Conservation (phyloP, 495 filamentous ascomycete genomes). For the Penicillium robsamsonii region DNA sequence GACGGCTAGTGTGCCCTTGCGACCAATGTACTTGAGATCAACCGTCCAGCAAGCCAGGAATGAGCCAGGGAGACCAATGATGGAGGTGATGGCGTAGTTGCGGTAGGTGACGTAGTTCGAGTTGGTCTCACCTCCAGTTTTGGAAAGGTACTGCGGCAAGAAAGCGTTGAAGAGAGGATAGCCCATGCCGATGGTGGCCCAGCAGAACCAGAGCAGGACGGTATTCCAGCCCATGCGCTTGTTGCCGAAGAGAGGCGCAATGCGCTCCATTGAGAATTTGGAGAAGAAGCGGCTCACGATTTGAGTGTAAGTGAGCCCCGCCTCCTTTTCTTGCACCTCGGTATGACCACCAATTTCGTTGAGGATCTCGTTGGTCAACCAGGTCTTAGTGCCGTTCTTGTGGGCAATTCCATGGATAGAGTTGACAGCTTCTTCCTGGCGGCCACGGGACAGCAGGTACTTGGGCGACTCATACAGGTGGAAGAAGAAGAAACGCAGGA, state of each 20-base stretch:
- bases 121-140: slow-evolving; percentile 36
- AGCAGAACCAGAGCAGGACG: slow-evolving; percentile 54
- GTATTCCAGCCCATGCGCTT: slow-evolving; percentile 50
- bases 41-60: slow-evolving; percentile 56
- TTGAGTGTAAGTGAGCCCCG: slow-evolving; percentile 36
- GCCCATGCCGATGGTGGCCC: slow-evolving; percentile 57
- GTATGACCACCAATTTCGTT: slow-evolving; percentile 53
- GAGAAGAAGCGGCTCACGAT: slow-evolving; percentile 51
- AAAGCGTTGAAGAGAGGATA: slow-evolving; percentile 61
- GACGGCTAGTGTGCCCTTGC: slow-evolving; percentile 57
- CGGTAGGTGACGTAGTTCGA: slow-evolving; percentile 54
- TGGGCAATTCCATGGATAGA: slow-evolving; percentile 62
- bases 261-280: slow-evolving; percentile 56
- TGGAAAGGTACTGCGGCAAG: slow-evolving; percentile 55
- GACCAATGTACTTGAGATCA: slow-evolving; percentile 57
- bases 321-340: slow-evolving; percentile 32
- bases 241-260: slow-evolving; percentile 53
- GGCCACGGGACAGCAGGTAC: slow-evolving; percentile 68
- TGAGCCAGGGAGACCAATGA: slow-evolving; percentile 57
- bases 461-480: slow-evolving; percentile 81
- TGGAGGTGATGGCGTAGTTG: slow-evolving; percentile 58
- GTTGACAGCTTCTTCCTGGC: slow-evolving; percentile 69
- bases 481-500: slow-evolving; percentile 72
- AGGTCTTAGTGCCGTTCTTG: slow-evolving; percentile 52
- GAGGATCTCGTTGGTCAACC: slow-evolving; percentile 52